Conservation (phyloP, 2,329 filamentous ascomycete genomes). For the Talaromyces piceae region DNA sequence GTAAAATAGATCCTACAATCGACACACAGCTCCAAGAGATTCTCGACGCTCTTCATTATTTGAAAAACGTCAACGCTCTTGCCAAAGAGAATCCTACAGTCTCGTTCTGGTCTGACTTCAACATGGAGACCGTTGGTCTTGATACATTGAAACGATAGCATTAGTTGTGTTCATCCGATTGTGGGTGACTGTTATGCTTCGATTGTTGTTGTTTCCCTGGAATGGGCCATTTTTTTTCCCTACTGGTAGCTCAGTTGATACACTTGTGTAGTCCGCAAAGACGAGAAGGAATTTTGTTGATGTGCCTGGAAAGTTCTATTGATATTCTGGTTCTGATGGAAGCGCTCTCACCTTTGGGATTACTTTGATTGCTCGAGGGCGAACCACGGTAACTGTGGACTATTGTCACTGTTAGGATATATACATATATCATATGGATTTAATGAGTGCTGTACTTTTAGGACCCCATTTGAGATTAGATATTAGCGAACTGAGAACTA, state of each 20-base stretch:
- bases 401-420: too few species aligned
- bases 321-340: too few species aligned
- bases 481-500: too few species aligned
- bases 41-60: conserved; percentile 10
- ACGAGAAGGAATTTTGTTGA: neutral
- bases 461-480: too few species aligned
- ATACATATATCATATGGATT: too few species aligned
- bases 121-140: conserved; percentile 3
- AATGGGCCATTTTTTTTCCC: neutral
- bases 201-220: neutral
- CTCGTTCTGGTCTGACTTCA: conserved; percentile 6
- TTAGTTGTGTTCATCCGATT: neutral
- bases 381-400: too few species aligned
- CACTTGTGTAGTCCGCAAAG: neutral
- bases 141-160: neutral
- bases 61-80: conserved; percentile 13
- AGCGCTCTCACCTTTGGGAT: too few species aligned
- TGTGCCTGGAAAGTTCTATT: neutral
- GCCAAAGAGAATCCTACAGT: conserved; percentile 10
- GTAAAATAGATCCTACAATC: conserved; percentile 10
- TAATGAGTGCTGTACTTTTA: too few species aligned
- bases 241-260: too few species aligned
- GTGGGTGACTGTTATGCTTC: neutral
- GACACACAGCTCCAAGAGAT: conserved; percentile 11
- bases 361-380: too few species aligned